Conservation (phyloP, 225 moss, liverwort and hornwort genomes). For the Physcomitrium patens region DNA sequence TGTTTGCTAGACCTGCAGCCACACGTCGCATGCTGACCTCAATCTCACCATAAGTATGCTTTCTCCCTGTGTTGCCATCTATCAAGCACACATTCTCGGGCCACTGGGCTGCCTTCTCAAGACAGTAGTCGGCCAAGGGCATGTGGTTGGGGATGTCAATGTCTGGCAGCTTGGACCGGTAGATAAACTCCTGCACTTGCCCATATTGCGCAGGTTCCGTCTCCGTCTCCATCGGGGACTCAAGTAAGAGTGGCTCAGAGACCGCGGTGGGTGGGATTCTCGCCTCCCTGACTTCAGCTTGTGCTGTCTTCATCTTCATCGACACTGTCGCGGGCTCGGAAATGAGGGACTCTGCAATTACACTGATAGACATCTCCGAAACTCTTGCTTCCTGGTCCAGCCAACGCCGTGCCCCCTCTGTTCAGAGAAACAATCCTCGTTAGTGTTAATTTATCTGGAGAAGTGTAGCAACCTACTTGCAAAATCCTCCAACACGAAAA, state of each 20-base stretch:
- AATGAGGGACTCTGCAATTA: not conserved
- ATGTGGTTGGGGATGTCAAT: conserved; percentile 43
- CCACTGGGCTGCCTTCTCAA: conserved; percentile 38
- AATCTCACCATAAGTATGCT: conserved; percentile 38
- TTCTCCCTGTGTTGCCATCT: conserved; percentile 42
- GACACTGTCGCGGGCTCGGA: too few species aligned
- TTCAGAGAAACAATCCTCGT: not conserved
- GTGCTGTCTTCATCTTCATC: too few species aligned
- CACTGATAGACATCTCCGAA: conserved; percentile 11
- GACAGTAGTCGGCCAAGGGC: conserved; percentile 41
- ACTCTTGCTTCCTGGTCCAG: not conserved
- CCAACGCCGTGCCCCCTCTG: not conserved
- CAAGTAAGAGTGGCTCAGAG: conserved; percentile 16
- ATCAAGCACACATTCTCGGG: conserved; percentile 36
- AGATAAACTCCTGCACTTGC: conserved; percentile 28
- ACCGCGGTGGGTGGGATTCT: conserved; percentile 12
- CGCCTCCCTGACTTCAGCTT: not conserved
- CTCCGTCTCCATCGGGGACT: not conserved
- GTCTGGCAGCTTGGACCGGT: conserved; percentile 49
- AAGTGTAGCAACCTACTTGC: too few species aligned
- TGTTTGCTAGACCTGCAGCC: conserved; percentile 40
- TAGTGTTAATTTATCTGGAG: too few species aligned
- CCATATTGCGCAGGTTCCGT: not conserved
- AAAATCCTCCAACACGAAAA: too few species aligned
- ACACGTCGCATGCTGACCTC: conserved; percentile 31